Evolutionary conservation across 805 yeast genomes (phyloP).

Genomic region (Helenozyma rhizophorensis): DNA sequence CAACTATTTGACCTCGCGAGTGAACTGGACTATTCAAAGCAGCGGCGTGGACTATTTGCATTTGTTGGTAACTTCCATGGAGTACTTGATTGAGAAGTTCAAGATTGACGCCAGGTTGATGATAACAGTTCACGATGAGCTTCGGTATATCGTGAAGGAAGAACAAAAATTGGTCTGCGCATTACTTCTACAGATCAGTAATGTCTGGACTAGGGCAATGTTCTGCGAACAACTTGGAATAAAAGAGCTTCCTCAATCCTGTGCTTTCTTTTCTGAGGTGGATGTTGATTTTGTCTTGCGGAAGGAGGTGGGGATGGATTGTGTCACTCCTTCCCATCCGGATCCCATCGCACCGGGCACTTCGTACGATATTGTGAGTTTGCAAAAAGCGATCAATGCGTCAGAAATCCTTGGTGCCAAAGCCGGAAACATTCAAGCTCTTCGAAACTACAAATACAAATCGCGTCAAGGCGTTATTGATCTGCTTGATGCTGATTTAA

Average conservation of each 20-base stretch:
- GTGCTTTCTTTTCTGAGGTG: conserved; percentile 92
- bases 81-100: conserved; percentile 64
- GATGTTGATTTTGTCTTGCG: conserved; percentile 86
- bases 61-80: conserved; percentile 79
- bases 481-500: conserved; percentile 14
- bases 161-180: conserved; percentile 76
- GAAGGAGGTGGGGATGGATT: conserved; percentile 88
- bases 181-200: conserved; percentile 79
- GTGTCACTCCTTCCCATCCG: conserved; percentile 86
- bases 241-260: conserved; percentile 83
- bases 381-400: conserved; percentile 38
- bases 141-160: conserved; percentile 72
- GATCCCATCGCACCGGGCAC: conserved; percentile 68
- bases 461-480: conserved; percentile 14
- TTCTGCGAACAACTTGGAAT: conserved; percentile 91
- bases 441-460: conserved; percentile 10
- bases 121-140: conserved; percentile 93
- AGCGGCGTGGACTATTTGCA: conserved; percentile 97
- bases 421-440: not conserved
- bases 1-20: conserved; percentile 80
- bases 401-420: not conserved
- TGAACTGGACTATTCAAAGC: conserved; percentile 97
- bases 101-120: conserved; percentile 69
- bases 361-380: conserved; percentile 53
- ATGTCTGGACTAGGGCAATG: conserved; percentile 94